These are phyloP conservation scores for Gomphus bonarii DNA, from an alignment of 1,284 basidiomycete species.

Conservation along the genomic window DNA sequence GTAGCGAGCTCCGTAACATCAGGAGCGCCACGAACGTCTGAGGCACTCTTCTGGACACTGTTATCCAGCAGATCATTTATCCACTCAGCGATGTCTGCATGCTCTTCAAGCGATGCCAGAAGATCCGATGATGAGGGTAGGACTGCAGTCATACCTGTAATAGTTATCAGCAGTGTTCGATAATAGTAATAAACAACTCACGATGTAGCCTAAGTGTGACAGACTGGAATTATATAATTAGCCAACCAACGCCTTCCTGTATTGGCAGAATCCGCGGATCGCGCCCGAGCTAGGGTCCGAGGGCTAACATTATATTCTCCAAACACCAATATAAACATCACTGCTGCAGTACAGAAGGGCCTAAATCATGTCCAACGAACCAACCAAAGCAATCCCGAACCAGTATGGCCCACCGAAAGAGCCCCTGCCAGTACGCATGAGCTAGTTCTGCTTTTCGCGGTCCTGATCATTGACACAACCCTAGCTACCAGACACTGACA, in stretches of 20 bases:
- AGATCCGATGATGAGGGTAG: constrained; percentile 2
- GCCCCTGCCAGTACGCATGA: not conserved
- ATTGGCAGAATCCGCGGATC: not conserved
- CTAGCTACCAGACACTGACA: constrained; percentile 40
- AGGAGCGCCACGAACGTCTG: constrained; percentile 35
- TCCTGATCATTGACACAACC: not conserved
- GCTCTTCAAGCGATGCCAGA: constrained; percentile 29
- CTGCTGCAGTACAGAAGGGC: not conserved
- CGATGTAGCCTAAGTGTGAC: not conserved
- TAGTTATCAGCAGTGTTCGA: not conserved
- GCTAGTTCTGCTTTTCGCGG: not conserved
- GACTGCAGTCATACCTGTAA: not conserved
- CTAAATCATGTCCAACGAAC: not conserved
- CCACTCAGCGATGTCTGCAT: constrained; percentile 19
- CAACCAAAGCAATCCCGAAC: constrained; percentile 8
- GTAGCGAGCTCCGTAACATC: constrained; percentile 65
- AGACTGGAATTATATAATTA: not conserved
- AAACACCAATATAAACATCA: not conserved
- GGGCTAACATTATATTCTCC: not conserved
- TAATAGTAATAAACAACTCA: not conserved
- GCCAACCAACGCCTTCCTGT: not conserved
- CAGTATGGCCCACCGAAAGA: not conserved
- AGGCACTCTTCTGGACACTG: constrained; percentile 23
- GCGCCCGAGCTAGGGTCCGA: not conserved
- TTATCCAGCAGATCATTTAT: constrained; percentile 21